Base-by-base conservation (phyloP, 1,139 yeast species). In the Chernovozyma sophiae-reginae region DNA sequence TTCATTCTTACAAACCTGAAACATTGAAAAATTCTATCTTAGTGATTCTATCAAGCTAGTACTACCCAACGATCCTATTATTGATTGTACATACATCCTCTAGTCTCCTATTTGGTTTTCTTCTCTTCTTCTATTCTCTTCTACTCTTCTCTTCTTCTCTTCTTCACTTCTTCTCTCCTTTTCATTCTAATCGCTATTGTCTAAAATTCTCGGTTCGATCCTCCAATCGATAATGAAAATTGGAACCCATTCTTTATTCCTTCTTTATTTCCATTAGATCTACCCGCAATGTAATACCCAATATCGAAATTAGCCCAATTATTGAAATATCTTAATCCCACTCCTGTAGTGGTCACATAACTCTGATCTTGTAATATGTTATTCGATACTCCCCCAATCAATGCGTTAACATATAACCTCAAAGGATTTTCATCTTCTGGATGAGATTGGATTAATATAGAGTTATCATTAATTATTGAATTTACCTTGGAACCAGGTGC, bases 181-280 rank as follows among this genome's bases (percentile, higher is more conserved):
- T n/a, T n/a, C n/a, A n/a, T n/a, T n/a, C n/a, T n/a, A n/a, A n/a
- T n/a, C n/a, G n/a, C n/a, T n/a, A n/a, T n/a, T n/a, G n/a, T 26
- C 29, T 26, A 26, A 16, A 26, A 11, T 23, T 37, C 20, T 32
- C 54, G 45, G 44, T 62, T 65, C 13, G 68, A 58, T 1, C 72
- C 74, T 10, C 74, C 74, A 28, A 74, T 58, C 2, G 77, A 59
- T 24, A 74, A 60, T 31, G 68, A 59, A 44, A 74, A 66, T 41
- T 68, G 77, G 36, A 74, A 60, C 0, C 79, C 79, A 35, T 72
- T 71, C 34, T 62, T 65, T 30, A 67, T 51, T 3, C 72, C 74
- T n/a, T 37, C 33, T 15, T 42, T 48, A n/a, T 42, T 39, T 15
- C 48, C 47, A 12, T 48, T 51, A 16, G 53, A 48, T 41, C 69